Evolutionary conservation across 2,329 filamentous ascomycete species (phyloP), one percentile per base, ranked within the genome.

Genomic region (Calonectria pteridis): DNA sequence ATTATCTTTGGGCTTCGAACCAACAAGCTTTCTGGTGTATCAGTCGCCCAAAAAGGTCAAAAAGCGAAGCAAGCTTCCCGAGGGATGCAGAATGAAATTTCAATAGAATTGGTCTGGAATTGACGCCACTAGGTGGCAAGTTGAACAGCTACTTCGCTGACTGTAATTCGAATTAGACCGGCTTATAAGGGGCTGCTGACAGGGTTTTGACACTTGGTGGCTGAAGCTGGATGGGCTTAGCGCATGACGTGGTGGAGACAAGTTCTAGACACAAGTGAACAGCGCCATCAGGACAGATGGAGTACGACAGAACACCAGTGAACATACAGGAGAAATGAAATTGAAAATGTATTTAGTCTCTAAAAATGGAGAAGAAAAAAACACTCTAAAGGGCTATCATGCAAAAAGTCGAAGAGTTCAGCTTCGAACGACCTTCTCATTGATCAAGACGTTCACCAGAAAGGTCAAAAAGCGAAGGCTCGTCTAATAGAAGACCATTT

Each of bases 381-480:
- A 20, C 7, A 46, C 23, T 46, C 20, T 13, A 46, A 10, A 46
- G 10, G 23, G 4, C 4, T 13, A 23, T n/a, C 9, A 7, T 46
- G 9, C 43, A 46, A 46, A 46, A 46, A 46, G 5, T n/a, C 13
- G 10, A 18, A 11, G 7, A 11, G 46, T 14, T 31, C 51, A 6
- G 4, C 6, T 35, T 55, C 51, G 51, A 55, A 55, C 51, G 1
- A 4, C 20, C 16, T 33, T 31, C 13, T 14, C 23, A n/a, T 31
- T 16, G 28, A 65, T 31, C 10, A 6, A 33, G 29, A 31, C 40
- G 6, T 28, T 26, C 14, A 37, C 28, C 6, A 65, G 46, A 49
- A 49, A 16, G 40, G 53, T 6, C 53, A 58, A 65, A 49, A 49
- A 65, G 62, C 62, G 62, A 65, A 65, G 40, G 40, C 40, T n/a